Evolutionary conservation across 2,329 filamentous ascomycete species (phyloP).

Genomic region (Cercospora sp.): DNA sequence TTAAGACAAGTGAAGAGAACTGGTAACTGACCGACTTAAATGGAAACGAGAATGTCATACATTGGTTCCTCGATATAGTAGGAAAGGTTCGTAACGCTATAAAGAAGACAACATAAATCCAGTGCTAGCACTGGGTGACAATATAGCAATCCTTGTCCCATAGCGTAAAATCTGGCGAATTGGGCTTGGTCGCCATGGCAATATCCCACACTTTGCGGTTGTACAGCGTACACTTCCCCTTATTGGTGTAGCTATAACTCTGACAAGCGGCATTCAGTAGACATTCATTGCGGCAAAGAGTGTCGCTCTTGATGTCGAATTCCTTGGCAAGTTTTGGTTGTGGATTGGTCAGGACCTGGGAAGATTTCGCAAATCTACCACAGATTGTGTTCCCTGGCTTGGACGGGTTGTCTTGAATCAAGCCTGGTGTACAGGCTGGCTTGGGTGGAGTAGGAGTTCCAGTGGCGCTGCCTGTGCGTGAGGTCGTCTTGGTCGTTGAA

Average conservation of each 20-base stretch:
- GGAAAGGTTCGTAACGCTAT: neutral
- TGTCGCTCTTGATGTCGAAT: neutral
- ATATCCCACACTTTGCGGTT: neutral
- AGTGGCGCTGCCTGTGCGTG: neutral
- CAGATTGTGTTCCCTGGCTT: neutral
- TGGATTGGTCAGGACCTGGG: neutral
- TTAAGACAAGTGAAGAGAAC: neutral
- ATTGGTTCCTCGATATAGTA: neutral
- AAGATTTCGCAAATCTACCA: neutral
- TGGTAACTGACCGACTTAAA: neutral
- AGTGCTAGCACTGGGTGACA: neutral
- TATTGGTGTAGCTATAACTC: neutral
- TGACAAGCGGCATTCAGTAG: neutral
- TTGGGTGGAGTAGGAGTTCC: neutral
- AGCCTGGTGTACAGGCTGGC: neutral
- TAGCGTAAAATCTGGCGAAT: neutral
- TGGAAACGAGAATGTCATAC: neutral
- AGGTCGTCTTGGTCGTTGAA: neutral
- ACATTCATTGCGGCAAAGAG: neutral
- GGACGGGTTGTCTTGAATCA: neutral
- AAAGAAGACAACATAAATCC: neutral
- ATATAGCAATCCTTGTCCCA: neutral
- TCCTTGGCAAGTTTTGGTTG: neutral
- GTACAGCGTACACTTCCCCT: neutral
- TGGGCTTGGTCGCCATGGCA: neutral